Conservation (phyloP, 2,329 filamentous ascomycete genomes). For the Penicillium sp. region DNA sequence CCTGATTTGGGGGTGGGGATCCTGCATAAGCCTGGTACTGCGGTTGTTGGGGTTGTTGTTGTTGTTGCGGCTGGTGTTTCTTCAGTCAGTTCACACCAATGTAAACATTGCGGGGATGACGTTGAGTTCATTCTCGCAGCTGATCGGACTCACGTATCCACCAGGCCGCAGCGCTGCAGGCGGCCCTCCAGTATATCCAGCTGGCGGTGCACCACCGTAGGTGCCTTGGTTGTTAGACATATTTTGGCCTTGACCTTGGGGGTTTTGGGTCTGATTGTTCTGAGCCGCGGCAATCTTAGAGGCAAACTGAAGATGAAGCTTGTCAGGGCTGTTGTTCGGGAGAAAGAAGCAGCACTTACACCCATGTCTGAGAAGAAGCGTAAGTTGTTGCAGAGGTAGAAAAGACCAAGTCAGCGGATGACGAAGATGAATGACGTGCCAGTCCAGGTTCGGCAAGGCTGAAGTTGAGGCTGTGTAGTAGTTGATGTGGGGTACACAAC, state of each 20-base stretch:
- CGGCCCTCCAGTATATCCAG: slow-evolving; percentile 40
- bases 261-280: slow-evolving; percentile 11
- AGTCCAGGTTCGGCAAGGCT: neutral
- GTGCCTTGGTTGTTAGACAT: slow-evolving; percentile 26
- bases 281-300: slow-evolving; percentile 43
- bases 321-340: neutral
- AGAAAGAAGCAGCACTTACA: neutral
- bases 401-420: slow-evolving; percentile 1
- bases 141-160: slow-evolving; percentile 54
- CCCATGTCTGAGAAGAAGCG: neutral
- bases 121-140: slow-evolving; percentile 14
- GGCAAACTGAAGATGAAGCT: slow-evolving; percentile 29
- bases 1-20: slow-evolving; percentile 31
- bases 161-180: slow-evolving; percentile 35
- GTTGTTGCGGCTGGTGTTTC: slow-evolving; percentile 12
- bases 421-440: neutral
- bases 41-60: slow-evolving; percentile 32
- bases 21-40: slow-evolving; percentile 60
- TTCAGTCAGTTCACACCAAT: neutral
- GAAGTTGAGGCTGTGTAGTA: neutral
- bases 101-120: slow-evolving; percentile 19
- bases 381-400: neutral
- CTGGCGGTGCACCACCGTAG: slow-evolving; percentile 36
- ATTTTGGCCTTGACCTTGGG: slow-evolving; percentile 9
- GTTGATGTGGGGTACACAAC: neutral